Conservation (phyloP, 192 early-diverging fungal genomes). For the Coemansia aciculifera region DNA sequence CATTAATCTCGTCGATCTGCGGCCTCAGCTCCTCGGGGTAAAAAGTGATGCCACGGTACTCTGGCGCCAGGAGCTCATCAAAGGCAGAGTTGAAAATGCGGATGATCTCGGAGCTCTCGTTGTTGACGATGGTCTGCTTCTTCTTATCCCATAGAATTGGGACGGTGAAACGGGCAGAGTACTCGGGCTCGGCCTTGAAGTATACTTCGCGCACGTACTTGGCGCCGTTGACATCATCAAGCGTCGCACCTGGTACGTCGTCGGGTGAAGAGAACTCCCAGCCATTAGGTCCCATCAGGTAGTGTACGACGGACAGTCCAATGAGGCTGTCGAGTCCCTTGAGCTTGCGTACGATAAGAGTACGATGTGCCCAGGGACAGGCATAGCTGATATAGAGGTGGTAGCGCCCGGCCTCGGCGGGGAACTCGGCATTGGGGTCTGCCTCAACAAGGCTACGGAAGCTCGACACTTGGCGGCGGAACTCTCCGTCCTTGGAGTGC, state of each 20-base stretch:
- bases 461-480: conserved; percentile 70
- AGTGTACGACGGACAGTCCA: conserved; percentile 83
- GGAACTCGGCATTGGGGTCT: conserved; percentile 63
- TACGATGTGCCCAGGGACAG: conserved; percentile 84
- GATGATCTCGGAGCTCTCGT: conserved; percentile 96
- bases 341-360: conserved; percentile 80
- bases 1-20: conserved; percentile 85
- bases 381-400: conserved; percentile 73
- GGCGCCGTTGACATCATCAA: conserved; percentile 73
- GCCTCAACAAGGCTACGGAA: conserved; percentile 66
- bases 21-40: conserved; percentile 76
- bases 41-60: conserved; percentile 66
- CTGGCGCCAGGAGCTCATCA: conserved; percentile 66
- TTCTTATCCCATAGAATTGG: conserved; percentile 98
- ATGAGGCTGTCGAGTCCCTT: conserved; percentile 89
- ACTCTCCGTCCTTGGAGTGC: conserved; percentile 77
- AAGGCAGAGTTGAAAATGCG: conserved; percentile 91
- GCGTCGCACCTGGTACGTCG: conserved; percentile 74
- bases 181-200: conserved; percentile 84
- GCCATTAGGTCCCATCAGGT: conserved; percentile 72
- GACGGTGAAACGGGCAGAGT: conserved; percentile 78
- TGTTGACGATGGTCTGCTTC: conserved; percentile 89
- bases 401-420: conserved; percentile 78
- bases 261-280: conserved; percentile 77
- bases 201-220: conserved; percentile 85